Evolutionary conservation across 495 filamentous ascomycete species (phyloP), one percentile per base, ranked within the genome.

Genomic region (Neohortaea acidophila): DNA sequence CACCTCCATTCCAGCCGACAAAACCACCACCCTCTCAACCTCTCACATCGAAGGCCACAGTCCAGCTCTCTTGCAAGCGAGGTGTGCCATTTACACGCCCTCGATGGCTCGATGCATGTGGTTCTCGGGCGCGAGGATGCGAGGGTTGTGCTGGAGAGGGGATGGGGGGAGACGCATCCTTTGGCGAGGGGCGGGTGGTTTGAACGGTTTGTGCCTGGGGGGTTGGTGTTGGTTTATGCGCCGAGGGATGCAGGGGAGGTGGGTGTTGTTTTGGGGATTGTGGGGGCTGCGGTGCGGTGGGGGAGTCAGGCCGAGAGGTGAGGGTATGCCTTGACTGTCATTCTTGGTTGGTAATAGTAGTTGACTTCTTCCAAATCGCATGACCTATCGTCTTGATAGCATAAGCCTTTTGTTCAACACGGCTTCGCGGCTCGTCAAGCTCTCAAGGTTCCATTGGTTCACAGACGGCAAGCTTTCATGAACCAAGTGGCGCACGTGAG

Each of bases 121-220:
- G 73, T 71, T 11, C 60, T 93, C 17, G 73, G 85, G 39, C 81
- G 82, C 1, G 72, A 77, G 20, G 85, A 94, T 57, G 81, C 79
- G 30, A 73, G 66, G 52, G 67, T 75, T 47, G 66, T 93, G 14
- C 60, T 93, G 23, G 75, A 84, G 41, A 73, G 72, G 29, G 80
- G 84, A 14, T 92, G 83, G 84, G 85, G 80, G n/a, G 72, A 93
- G 57, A 65, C 84, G n/a, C 84, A 92, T 58, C 81, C 81, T 1
- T 65, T 92, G 43, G 75, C 81, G 2, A 73, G 75, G 43, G 70
- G 65, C 18, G 67, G 66, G 8, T 61, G 58, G 56, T 61, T 64
- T 46, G 51, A 62, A 41, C 49, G 63, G 39, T 81, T 69, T 46
- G 67, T 72, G 36, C 79, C 81, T 1, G 55, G 57, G 9, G 77